Conservation (phyloP, 306 rosid genomes). For the Quercus mongolica region DNA sequence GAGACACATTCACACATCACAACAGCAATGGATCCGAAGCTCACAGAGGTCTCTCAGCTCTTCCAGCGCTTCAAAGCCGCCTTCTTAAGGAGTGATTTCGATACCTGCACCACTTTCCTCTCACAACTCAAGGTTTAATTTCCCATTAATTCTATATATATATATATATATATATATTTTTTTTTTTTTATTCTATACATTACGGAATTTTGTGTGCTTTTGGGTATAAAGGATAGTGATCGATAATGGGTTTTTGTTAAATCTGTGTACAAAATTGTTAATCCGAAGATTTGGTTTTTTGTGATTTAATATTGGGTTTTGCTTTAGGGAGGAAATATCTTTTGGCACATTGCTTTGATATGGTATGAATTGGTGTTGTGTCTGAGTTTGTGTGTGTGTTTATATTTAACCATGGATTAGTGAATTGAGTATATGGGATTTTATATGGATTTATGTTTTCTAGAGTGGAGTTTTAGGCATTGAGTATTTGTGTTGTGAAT, state of each 20-base stretch:
- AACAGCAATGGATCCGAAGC: slow-evolving; percentile 66
- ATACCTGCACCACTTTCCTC: slow-evolving; percentile 43
- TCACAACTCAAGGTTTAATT: slow-evolving; percentile 73
- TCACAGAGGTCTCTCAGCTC: slow-evolving; percentile 66
- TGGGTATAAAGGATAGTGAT: not conserved
- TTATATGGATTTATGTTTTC: not conserved
- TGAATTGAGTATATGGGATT: not conserved
- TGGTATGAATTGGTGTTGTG: no score
- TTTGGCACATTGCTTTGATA: not conserved
- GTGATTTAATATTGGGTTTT: not conserved
- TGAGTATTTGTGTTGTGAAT: no score
- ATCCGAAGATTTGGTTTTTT: not conserved
- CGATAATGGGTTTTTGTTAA: not conserved
- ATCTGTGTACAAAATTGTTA: not conserved
- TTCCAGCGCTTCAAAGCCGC: slow-evolving; percentile 87
- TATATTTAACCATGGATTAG: not conserved
- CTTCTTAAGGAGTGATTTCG: slow-evolving; percentile 50
- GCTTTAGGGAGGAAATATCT: not conserved
- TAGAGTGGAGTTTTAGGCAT: not conserved
- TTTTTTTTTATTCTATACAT: not conserved
- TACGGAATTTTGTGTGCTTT: not conserved
- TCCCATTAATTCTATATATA: not conserved
- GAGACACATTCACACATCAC: not conserved
- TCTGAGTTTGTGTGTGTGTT: no score
- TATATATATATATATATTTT: not conserved